Evolutionary conservation across 331 rosid species (phyloP).

Genomic region (Malus hybrid): DNA sequence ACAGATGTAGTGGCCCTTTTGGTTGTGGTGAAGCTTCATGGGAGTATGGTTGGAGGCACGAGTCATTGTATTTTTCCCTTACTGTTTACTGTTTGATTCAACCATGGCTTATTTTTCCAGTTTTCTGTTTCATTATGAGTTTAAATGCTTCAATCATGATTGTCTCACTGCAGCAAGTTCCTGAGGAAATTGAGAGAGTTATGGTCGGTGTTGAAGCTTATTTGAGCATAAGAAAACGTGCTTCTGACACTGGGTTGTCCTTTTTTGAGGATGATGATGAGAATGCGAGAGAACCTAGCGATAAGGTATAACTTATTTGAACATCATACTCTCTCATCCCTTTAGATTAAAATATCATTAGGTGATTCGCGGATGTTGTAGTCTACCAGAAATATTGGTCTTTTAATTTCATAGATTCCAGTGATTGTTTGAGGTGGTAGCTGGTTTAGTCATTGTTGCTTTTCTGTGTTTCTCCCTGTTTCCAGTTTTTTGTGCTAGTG

Average conservation of each 20-base stretch:
- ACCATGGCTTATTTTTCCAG: background rate
- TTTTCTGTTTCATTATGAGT: background rate
- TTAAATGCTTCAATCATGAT: background rate
- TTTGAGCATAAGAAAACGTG: constrained; percentile 80
- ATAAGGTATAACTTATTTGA: constrained; percentile 48
- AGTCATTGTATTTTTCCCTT: background rate
- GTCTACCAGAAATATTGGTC: background rate
- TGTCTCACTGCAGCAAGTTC: constrained; percentile 74
- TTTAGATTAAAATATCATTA: background rate
- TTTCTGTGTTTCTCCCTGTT: background rate
- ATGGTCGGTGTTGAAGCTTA: constrained; percentile 92
- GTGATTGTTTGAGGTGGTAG: background rate
- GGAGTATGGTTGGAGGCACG: background rate
- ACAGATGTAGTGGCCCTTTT: background rate
- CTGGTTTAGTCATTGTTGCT: background rate
- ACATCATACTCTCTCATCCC: background rate
- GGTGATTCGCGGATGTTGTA: background rate
- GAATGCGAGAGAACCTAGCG: constrained; percentile 30
- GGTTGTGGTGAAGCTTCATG: background rate
- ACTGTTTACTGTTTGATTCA: background rate
- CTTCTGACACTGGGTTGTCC: constrained; percentile 64
- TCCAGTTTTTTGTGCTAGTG: background rate
- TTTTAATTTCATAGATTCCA: background rate
- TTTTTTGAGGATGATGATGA: constrained; percentile 73
- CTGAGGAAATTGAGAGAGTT: constrained; percentile 94